phyloP scores from a whole-genome alignment of 257 asterid genomes.

The Plectranthus barbatus region DNA sequence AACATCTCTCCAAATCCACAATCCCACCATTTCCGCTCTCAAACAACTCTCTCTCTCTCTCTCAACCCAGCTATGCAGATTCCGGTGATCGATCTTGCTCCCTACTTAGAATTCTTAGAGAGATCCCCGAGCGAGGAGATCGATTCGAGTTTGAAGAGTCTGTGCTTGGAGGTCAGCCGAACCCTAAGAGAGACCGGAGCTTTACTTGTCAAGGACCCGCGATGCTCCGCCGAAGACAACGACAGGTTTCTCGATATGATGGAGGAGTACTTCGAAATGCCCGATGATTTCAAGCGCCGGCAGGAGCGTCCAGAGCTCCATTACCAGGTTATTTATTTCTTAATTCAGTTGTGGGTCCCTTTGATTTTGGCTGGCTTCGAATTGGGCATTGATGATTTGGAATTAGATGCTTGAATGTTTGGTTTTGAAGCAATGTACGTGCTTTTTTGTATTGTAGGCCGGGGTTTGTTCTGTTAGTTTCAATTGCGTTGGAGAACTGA shows the following conservation, averaged over 20 bases:
- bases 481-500: neutral
- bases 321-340: conserved; percentile 55
- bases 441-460: neutral
- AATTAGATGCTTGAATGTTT: neutral
- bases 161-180: conserved; percentile 79
- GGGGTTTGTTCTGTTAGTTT: neutral
- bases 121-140: conserved; percentile 11
- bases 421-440: neutral
- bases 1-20: neutral
- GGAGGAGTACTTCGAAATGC: conserved; percentile 81
- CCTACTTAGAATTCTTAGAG: conserved; percentile 37
- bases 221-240: conserved; percentile 76
- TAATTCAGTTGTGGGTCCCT: neutral
- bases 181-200: conserved; percentile 93
- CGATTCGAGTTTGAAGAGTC: conserved; percentile 36
- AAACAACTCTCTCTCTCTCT: neutral
- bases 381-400: neutral
- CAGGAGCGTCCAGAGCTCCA: conserved; percentile 92
- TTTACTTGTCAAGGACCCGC: conserved; percentile 82
- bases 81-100: conserved; percentile 75
- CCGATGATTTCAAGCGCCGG: conserved; percentile 67
- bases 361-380: neutral
- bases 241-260: conserved; percentile 86
- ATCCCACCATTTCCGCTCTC: conserved; percentile 7
- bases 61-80: conserved; percentile 38